Evolutionary conservation across 345 rosid genomes (phyloP), one percentile per base, ranked within the genome.

Genomic region (Acer negundo): DNA sequence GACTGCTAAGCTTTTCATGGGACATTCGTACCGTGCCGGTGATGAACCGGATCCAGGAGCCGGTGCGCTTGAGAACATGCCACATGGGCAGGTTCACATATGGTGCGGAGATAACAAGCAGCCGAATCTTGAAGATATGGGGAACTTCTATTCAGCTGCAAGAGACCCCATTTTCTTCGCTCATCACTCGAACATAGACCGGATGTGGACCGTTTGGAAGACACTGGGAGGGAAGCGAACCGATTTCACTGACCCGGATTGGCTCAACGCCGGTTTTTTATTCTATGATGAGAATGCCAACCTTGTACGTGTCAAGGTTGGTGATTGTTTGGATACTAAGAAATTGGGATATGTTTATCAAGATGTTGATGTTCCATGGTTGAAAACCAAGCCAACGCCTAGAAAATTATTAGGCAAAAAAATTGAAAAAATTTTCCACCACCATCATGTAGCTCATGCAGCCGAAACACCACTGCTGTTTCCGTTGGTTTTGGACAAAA

Each of bases 141-240:
- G 95, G 3, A 87, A 76, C 42, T 85, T 91, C 80, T 88, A 89
- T 79, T 88, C 95, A 0, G 90, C 92, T 0, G 95, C 59, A 0
- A 84, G 90, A 67, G 95, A 89, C 70, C 95, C 95, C 0, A 69
- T 91, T 51, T 91, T 91, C 79, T 89, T 40, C 22, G 75, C 85
- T 31, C 95, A 89, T 77, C 95, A 91, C 70, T 69, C 89, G 1
- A 91, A 91, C 17, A 74, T 87, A 2, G 95, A 91, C 73, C 86
- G 93, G 7, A 74, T 88, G 89, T 89, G 93, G 95, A 65, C 79
- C 3, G 1, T 91, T 19, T 91, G 93, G 95, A 89, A 85, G 63
- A 82, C 85, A 4, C 59, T 91, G 17, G 91, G 91, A 61, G 91
- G 90, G 24, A 80, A 56, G 24, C 66, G 90, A 66, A 79, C 19